Conservation (phyloP, 2,329 filamentous ascomycete species). For the Colletotrichum viniferum region DNA sequence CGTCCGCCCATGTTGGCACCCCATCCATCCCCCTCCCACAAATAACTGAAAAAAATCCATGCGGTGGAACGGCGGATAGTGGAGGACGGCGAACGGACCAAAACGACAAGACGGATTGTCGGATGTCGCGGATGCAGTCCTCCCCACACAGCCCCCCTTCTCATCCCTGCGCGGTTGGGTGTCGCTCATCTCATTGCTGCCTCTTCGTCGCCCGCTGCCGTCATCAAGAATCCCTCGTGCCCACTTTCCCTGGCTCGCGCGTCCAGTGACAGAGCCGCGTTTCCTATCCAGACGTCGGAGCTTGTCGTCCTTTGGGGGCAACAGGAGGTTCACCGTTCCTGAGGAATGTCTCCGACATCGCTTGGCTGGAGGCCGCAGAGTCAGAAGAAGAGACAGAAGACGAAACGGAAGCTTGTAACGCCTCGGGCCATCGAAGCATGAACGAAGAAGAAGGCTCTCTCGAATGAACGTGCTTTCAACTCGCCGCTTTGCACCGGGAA, state of each 20-base stretch:
- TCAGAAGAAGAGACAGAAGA: neutral
- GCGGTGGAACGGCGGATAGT: neutral
- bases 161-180: neutral
- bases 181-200: neutral
- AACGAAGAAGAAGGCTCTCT: neutral
- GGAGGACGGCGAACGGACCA: neutral
- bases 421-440: neutral
- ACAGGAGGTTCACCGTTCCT: neutral
- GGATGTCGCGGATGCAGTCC: slow-evolving; percentile 15
- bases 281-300: neutral
- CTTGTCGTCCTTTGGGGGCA: neutral
- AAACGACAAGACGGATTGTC: slow-evolving; percentile 14
- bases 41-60: neutral
- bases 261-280: slow-evolving; percentile 9
- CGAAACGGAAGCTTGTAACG: neutral
- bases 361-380: neutral
- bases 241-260: neutral
- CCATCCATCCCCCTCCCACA: neutral
- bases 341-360: neutral
- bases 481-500: neutral
- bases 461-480: neutral
- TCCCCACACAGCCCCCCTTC: neutral
- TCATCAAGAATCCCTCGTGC: slow-evolving; percentile 9
- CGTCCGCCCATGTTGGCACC: neutral
- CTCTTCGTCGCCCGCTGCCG: neutral